These are phyloP conservation scores for Eruca vesicaria DNA, from an alignment of 441 rosid species.

Conservation along the genomic window DNA sequence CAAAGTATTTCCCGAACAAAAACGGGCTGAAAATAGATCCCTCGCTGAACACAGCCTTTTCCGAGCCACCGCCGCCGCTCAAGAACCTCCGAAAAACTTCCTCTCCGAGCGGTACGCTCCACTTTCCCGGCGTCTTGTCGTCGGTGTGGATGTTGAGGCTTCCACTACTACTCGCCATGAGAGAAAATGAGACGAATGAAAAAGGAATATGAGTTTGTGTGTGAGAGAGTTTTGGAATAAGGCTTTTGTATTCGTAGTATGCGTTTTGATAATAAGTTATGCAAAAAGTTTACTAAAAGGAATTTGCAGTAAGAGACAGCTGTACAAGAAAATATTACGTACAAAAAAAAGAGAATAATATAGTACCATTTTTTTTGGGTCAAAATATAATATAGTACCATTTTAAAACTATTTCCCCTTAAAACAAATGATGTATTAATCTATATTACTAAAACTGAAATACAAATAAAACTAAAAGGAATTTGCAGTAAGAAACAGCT, in stretches of 20 bases:
- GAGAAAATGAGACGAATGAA: conserved; percentile 37
- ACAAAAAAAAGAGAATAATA: background rate
- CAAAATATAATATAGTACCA: too few relatives aligned
- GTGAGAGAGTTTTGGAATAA: conserved; percentile 48
- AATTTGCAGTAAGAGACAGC: background rate
- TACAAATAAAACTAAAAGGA: background rate
- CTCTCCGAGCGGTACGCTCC: conserved; percentile 64
- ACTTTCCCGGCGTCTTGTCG: conserved; percentile 63
- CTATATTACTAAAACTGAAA: too few relatives aligned
- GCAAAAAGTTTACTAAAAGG: background rate
- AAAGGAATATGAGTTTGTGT: conserved; percentile 35
- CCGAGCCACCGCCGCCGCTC: conserved; percentile 40
- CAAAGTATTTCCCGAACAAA: conserved; percentile 82
- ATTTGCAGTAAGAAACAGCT: background rate
- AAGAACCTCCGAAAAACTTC: conserved; percentile 57
- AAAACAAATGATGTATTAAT: too few relatives aligned
- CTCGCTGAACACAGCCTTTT: conserved; percentile 65
- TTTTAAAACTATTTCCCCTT: too few relatives aligned
- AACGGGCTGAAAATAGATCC: conserved; percentile 81
- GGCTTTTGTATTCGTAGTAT: conserved; percentile 42
- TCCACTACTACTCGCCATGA: conserved; percentile 44
- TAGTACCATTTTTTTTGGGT: too few relatives aligned
- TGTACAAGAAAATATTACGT: too few relatives aligned
- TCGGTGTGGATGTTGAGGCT: conserved; percentile 44
- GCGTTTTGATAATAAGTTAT: background rate